Evolutionary conservation across 129 eudicot genomes (phyloP).

Genomic region (Artemisia annua): DNA sequence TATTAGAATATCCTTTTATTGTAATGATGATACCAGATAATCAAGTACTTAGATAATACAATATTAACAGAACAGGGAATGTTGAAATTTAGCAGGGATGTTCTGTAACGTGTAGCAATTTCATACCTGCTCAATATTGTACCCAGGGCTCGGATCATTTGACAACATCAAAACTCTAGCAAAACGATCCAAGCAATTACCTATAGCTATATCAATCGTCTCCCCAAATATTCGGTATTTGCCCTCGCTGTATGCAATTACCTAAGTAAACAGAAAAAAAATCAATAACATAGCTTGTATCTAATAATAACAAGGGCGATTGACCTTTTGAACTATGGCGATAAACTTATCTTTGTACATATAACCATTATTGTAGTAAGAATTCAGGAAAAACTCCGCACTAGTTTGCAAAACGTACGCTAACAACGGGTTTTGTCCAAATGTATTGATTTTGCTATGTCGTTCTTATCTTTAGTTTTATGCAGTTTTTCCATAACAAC

Average conservation of each 20-base stretch:
- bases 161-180: slow-evolving; percentile 82
- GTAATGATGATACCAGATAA: neutral
- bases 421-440: neutral
- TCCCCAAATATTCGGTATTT: slow-evolving; percentile 90
- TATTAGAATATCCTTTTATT: neutral
- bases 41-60: neutral
- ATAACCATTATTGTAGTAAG: neutral
- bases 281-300: neutral
- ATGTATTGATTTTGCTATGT: neutral
- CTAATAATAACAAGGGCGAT: neutral
- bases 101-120: neutral
- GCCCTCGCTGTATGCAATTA: slow-evolving; percentile 95
- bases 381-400: no score
- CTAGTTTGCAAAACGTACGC: neutral
- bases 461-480: neutral
- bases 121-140: slow-evolving; percentile 89
- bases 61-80: neutral
- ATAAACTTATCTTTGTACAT: neutral
- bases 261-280: slow-evolving; percentile 18
- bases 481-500: neutral
- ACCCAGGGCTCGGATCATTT: slow-evolving; percentile 92
- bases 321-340: neutral
- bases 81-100: neutral
- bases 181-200: slow-evolving; percentile 75
- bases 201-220: slow-evolving; percentile 37